Evolutionary conservation across 1,284 basidiomycete species (phyloP).

Genomic region (Naganishia liquefaciens): DNA sequence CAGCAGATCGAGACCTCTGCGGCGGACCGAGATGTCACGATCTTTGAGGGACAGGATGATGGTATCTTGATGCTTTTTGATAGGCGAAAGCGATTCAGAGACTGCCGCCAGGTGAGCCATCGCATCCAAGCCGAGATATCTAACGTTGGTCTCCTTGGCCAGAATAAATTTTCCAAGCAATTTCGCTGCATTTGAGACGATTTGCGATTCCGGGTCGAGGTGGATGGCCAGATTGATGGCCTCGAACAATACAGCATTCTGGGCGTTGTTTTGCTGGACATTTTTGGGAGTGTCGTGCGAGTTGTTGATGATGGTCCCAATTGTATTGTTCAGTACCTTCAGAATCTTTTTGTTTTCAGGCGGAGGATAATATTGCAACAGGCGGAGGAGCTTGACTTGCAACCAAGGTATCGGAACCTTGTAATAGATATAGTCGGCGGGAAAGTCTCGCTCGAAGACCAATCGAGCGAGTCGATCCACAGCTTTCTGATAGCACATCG

Average conservation of each 20-base stretch:
- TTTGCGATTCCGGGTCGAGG: conserved; percentile 83
- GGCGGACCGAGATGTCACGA: conserved; percentile 94
- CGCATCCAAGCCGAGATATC: conserved; percentile 95
- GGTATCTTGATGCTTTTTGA: conserved; percentile 93
- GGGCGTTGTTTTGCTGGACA: conserved; percentile 97
- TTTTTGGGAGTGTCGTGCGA: conserved; percentile 89
- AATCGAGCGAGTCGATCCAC: conserved; percentile 87
- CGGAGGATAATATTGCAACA: conserved; percentile 94
- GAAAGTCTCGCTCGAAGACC: conserved; percentile 84
- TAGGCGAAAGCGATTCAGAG: conserved; percentile 81
- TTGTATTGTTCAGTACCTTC: conserved; percentile 74
- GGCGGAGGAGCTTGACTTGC: conserved; percentile 89
- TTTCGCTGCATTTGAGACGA: conserved; percentile 86
- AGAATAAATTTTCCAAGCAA: conserved; percentile 93
- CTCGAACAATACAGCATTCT: conserved; percentile 97
- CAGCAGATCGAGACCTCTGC: conserved; percentile 89
- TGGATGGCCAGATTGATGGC: conserved; percentile 97
- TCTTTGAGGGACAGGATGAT: conserved; percentile 93
- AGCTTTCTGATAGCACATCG: conserved; percentile 89
- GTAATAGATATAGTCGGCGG: conserved; percentile 91
- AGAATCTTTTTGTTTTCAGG: conserved; percentile 83
- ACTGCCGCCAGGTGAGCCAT: conserved; percentile 97
- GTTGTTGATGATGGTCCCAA: conserved; percentile 89
- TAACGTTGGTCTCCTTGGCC: conserved; percentile 96
- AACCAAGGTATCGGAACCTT: conserved; percentile 93